These are phyloP conservation scores for Terfezia boudieri DNA, from an alignment of 495 filamentous ascomycete genomes.

Conservation along the genomic window DNA sequence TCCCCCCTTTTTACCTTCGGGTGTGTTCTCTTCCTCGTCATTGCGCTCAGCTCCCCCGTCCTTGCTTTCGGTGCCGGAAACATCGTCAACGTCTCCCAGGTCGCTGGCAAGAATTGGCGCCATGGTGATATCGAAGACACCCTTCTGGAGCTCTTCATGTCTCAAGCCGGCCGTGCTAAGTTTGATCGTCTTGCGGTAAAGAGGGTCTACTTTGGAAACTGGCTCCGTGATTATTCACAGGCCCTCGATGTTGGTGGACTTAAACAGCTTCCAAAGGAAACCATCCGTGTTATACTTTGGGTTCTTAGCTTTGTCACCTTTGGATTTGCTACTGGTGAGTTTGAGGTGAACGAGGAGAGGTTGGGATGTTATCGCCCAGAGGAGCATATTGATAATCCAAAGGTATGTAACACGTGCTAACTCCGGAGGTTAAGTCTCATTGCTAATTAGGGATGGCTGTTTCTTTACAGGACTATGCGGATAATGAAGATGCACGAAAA, in stretches of 20 bases:
- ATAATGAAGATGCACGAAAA: constrained; percentile 62
- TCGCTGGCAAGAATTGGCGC: constrained; percentile 83
- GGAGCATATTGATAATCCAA: constrained; percentile 48
- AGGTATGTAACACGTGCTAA: neutral
- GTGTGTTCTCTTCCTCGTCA: constrained; percentile 38
- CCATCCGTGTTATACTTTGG: constrained; percentile 54
- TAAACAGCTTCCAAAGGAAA: constrained; percentile 70
- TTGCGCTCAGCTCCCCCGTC: constrained; percentile 22
- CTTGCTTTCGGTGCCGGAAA: constrained; percentile 78
- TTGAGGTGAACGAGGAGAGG: constrained; percentile 71
- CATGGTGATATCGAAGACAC: constrained; percentile 94
- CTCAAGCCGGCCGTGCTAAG: constrained; percentile 46
- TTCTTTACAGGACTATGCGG: constrained; percentile 42
- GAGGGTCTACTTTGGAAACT: constrained; percentile 76
- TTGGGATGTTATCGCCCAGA: constrained; percentile 75
- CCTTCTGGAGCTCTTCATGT: constrained; percentile 51
- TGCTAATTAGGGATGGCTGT: neutral
- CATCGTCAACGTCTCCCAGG: constrained; percentile 48
- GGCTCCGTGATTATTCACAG: constrained; percentile 66
- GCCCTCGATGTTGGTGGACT: constrained; percentile 72
- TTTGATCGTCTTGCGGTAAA: constrained; percentile 76
- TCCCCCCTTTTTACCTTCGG: constrained; percentile 24
- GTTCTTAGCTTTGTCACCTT: constrained; percentile 40
- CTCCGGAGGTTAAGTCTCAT: neutral
- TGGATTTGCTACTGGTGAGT: constrained; percentile 68